Percentiles rank a stretch among this genome's conserved stretches.
Evolutionary conservation across 495 filamentous ascomycete genomes (phyloP).

Genomic region (Physcia stellaris): DNA sequence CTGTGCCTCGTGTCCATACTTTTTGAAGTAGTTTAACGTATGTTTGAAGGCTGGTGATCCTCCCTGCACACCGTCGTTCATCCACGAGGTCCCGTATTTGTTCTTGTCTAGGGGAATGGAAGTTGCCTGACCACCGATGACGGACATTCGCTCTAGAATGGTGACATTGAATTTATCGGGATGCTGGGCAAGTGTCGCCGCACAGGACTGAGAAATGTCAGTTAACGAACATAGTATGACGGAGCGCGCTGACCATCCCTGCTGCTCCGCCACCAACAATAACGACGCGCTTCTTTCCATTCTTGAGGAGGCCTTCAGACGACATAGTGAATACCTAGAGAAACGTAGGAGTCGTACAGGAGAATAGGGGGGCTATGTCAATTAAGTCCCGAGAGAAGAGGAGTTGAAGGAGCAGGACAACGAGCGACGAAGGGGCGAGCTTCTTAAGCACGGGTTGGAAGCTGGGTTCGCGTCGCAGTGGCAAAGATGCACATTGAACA

Average conservation of each 20-base stretch:
- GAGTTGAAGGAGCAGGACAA: too few relatives aligned
- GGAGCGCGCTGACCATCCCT: conserved; percentile 35
- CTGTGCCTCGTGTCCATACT: conserved; percentile 52
- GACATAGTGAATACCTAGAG: conserved; percentile 5
- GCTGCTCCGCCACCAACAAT: conserved; percentile 53
- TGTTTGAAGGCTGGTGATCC: conserved; percentile 70
- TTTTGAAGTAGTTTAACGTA: conserved; percentile 63
- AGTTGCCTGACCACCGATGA: conserved; percentile 71
- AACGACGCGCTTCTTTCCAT: conserved; percentile 34
- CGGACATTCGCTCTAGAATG: conserved; percentile 50
- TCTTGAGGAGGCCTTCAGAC: conserved; percentile 5
- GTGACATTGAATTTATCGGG: conserved; percentile 63
- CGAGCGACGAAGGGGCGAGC: too few relatives aligned
- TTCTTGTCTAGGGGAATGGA: conserved; percentile 58
- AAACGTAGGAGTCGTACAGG: too few relatives aligned
- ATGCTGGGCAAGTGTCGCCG: conserved; percentile 58
- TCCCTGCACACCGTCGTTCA: conserved; percentile 79
- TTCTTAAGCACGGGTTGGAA: too few relatives aligned
- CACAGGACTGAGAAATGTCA: conserved; percentile 42
- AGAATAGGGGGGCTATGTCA: too few relatives aligned
- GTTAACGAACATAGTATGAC: not conserved
- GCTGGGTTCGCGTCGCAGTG: too few relatives aligned
- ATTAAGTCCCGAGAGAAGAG: too few relatives aligned
- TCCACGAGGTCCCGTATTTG: conserved; percentile 56
- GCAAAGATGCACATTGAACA: too few relatives aligned